Base-by-base conservation (phyloP, 805 yeast species). In the Cyberlindnera euphorbiae region DNA sequence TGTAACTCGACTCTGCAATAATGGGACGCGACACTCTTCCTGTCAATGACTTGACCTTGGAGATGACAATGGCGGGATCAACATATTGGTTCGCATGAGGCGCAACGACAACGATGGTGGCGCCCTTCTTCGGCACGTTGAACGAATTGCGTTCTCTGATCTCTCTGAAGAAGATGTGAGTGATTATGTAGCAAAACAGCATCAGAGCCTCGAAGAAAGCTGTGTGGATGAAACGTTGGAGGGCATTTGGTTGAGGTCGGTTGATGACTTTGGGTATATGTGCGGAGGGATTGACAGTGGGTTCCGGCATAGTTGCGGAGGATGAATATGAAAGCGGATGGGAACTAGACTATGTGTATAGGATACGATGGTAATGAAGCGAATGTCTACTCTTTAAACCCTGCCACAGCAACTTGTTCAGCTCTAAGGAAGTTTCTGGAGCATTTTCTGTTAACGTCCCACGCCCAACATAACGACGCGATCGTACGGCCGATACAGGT, bases 31-130 rank as follows among this genome's bases (percentile, higher is more conserved):
- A 69, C 38, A 84, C 69, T 42, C 96, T 69, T 3, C 79, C 72
- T 2, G 81, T 67, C 32, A 72, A 69, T 26, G 66, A 60, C 49
- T 82, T 74, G 17, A 85, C 83, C 50, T 79, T 84, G 30, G 79
- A 73, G 83, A 86, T 80, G 32, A 90, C 71, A 39, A 90, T 66
- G 36, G 86, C 73, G 4, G 86, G 88, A 47, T 76, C 82, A 23
- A 89, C 87, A 55, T 89, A 89, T 62, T 88, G 96, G 59, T 87
- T 87, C 7, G 87, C 87, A 59, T 82, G 89, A 2, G 90, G 90
- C 3, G 89, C 89, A 28, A 81, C 86, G 25, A 82, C 89, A 50
- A 81, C 74, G 37, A 82, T 79, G n/a, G 81, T 75, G 1, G 89
- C 82, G 0, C 82, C 83, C 8, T 65, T 52, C 29, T 67, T 65